Evolutionary conservation across 805 yeast genomes (phyloP), one percentile per base, ranked within the genome.

Genomic region (Ogataea degrootiae): DNA sequence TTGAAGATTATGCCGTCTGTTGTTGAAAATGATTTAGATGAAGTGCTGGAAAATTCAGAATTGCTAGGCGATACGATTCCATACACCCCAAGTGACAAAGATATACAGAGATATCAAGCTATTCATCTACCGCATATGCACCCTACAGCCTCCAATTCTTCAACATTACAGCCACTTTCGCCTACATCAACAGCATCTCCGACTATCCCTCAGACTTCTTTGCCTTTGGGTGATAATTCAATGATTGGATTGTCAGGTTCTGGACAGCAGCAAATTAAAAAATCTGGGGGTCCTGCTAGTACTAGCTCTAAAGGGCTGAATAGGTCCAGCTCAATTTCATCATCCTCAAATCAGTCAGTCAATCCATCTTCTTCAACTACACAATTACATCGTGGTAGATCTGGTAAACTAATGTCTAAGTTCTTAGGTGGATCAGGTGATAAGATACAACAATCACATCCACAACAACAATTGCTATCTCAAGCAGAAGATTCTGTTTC

Each of bases 21-120:
- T 11, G 57, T 59, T 21, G 69, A 65, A 42, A 64, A 65, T 45
- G 66, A 63, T 48, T 47, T 64, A 16, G 69, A 65, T 51, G 64
- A 62, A 31, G 63, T 62, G 2, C 44, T 64, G 17, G 67, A 61
- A 38, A 52, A 49, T 14, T 47, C 53, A 5, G 56, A 50, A 21
- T 41, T 6, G 37, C 34, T 15, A 46, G 35, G 26, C 39, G 34
- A 23, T 19, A 35, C 31, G 45, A 43, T 22, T 21, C 34, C 23
- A 19, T 14, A 12, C 26, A 15, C 14, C 12, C 33, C 23, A 19
- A 11, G 21, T 6, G 41, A 39, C 6, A 39, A 23, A 11, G 14
- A 39, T 14, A 21, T 7, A 11, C 21, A 23, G 4, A 39, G 17
- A 26, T 22, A 14, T 7, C 43, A 35, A 33, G 46, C 26, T 16